Evolutionary conservation across 768 basidiomycete genomes (phyloP).

Genomic region (Wakefieldia striispora): DNA sequence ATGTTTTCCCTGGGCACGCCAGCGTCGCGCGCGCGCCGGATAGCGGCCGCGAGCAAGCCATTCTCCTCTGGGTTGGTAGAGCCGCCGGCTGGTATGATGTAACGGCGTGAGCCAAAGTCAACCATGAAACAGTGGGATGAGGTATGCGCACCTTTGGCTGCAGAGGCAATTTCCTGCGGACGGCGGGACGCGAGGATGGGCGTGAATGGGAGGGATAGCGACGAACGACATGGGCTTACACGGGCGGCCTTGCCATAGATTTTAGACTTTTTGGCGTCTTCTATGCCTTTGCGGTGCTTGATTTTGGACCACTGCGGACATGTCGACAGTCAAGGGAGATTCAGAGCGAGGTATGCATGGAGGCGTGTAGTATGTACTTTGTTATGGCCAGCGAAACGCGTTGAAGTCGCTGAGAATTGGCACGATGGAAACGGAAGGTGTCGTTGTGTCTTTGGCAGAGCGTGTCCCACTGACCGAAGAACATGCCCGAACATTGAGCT

Average conservation of each 20-base stretch:
- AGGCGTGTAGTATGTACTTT: constrained; percentile 32
- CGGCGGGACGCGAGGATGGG: neutral
- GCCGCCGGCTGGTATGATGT: constrained; percentile 47
- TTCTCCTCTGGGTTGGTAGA: constrained; percentile 56
- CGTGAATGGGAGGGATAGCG: neutral
- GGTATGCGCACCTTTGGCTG: constrained; percentile 53
- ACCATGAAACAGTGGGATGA: neutral
- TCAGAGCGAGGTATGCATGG: neutral
- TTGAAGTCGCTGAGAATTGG: constrained; percentile 26
- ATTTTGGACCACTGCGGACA: constrained; percentile 69
- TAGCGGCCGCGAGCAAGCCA: constrained; percentile 45
- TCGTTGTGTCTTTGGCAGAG: constrained; percentile 1
- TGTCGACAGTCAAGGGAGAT: constrained; percentile 3
- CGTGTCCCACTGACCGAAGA: neutral
- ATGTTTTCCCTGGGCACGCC: constrained; percentile 72
- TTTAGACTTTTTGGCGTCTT: constrained; percentile 57
- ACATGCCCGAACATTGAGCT: constrained; percentile 11
- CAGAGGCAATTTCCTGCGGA: constrained; percentile 56
- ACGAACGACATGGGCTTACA: constrained; percentile 36
- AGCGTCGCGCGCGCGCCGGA: constrained; percentile 54
- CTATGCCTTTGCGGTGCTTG: constrained; percentile 65
- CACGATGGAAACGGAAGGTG: constrained; percentile 10
- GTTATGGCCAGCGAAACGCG: constrained; percentile 37
- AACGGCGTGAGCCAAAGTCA: constrained; percentile 1
- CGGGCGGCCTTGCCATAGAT: constrained; percentile 54